Conservation (phyloP, 2,329 filamentous ascomycete species). For the Thielaviopsis euricoi region DNA sequence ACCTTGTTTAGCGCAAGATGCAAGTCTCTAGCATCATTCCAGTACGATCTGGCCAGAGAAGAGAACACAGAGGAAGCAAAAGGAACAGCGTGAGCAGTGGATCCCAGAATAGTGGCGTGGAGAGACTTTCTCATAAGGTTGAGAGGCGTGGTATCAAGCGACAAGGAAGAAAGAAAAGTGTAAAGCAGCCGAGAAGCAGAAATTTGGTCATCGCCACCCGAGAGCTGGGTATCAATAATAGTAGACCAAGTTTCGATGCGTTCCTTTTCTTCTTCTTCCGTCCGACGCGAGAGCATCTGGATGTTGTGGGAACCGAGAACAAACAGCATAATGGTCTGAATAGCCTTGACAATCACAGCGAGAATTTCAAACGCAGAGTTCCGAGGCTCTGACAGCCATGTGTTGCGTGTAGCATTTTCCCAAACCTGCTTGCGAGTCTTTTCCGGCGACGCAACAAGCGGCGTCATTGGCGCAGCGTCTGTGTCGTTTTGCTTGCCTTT, state of each 20-base stretch:
- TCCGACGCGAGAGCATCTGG: constrained; percentile 62
- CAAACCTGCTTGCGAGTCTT: constrained; percentile 60
- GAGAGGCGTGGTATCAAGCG: constrained; percentile 65
- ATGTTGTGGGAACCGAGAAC: constrained; percentile 63
- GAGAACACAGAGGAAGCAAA: constrained; percentile 32
- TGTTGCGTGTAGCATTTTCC: constrained; percentile 82
- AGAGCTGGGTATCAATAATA: constrained; percentile 80
- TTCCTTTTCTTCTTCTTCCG: constrained; percentile 69
- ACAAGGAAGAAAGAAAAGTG: constrained; percentile 75
- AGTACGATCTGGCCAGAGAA: constrained; percentile 55
- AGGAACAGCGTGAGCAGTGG: background rate
- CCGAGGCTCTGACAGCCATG: constrained; percentile 69
- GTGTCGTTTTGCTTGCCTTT: constrained; percentile 35
- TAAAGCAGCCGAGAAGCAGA: constrained; percentile 74
- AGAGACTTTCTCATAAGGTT: constrained; percentile 83
- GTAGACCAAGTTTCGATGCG: constrained; percentile 87
- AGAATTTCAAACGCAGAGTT: constrained; percentile 74
- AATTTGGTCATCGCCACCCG: constrained; percentile 77
- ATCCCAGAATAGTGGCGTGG: constrained; percentile 67
- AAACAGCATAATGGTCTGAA: constrained; percentile 68
- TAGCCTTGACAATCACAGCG: constrained; percentile 61
- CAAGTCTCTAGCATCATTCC: constrained; percentile 63
- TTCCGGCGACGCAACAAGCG: constrained; percentile 65
- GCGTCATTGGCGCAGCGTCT: constrained; percentile 37
- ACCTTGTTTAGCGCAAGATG: constrained; percentile 31